phyloP scores from a whole-genome alignment of 106 monocot genomes.

The Dendrobium huoshanense region DNA sequence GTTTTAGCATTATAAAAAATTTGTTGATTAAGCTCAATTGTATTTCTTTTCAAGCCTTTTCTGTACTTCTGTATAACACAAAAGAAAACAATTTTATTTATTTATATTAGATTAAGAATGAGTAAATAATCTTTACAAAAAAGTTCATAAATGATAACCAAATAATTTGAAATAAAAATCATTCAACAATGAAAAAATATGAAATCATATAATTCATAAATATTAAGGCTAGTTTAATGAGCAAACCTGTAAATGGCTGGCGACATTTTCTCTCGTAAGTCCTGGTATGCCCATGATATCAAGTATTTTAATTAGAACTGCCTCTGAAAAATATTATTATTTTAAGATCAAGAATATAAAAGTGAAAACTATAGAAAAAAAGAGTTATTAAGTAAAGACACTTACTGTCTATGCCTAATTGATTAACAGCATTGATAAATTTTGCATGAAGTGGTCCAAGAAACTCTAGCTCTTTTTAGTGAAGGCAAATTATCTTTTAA shows the following conservation, averaged over 20 bases:
- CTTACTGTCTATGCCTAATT: constrained; percentile 62
- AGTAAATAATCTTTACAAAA: too few species aligned
- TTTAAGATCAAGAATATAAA: not conserved
- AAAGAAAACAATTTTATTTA: too few species aligned
- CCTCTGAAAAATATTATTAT: constrained; percentile 17
- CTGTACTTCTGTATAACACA: too few species aligned
- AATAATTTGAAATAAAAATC: too few species aligned
- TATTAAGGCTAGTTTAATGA: not conserved
- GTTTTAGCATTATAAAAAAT: too few species aligned
- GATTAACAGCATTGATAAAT: constrained; percentile 69
- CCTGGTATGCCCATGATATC: constrained; percentile 32
- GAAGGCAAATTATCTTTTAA: constrained; percentile 41
- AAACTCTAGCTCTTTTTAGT: constrained; percentile 56
- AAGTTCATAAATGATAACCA: too few species aligned
- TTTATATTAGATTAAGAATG: too few species aligned
- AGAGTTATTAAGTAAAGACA: not conserved
- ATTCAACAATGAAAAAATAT: too few species aligned
- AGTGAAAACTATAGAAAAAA: not conserved
- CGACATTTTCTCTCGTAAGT: constrained; percentile 39
- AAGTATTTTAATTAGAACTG: constrained; percentile 36
- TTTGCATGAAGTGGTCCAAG: constrained; percentile 63
- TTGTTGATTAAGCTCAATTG: too few species aligned
- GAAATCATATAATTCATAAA: not conserved
- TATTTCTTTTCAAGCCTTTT: too few species aligned
- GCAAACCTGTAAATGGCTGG: constrained; percentile 33